A percentile compares a stretch with the other conserved stretches of the same genome.
phyloP scores from a whole-genome alignment of 495 filamentous ascomycete genomes.

The Xylaria telfairii region DNA sequence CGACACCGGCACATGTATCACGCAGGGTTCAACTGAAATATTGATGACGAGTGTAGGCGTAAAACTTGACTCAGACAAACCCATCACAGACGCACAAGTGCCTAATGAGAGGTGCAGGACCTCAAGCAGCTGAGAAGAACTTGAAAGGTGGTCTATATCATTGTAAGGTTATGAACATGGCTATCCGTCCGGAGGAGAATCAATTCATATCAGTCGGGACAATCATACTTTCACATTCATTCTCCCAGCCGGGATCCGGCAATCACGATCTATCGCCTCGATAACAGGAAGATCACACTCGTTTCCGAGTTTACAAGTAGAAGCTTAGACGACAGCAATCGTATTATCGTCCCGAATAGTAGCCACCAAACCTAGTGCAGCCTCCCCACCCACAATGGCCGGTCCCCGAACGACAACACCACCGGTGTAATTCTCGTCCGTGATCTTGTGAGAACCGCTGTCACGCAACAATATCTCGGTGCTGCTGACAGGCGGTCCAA shows the following conservation, averaged over 20 bases:
- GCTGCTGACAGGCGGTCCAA: conserved; percentile 80
- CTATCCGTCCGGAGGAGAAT: background rate
- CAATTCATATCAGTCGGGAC: conserved; percentile 1
- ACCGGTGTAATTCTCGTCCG: conserved; percentile 64
- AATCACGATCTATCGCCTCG: background rate
- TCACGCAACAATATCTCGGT: conserved; percentile 77
- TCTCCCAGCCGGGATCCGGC: background rate
- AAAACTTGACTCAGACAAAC: background rate
- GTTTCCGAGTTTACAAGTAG: background rate
- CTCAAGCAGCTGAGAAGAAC: background rate
- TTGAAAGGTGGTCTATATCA: conserved; percentile 12
- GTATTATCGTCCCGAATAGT: conserved; percentile 62
- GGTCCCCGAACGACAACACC: conserved; percentile 72
- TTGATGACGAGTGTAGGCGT: background rate
- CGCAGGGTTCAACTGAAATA: background rate
- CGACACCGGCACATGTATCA: background rate
- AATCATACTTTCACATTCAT: background rate
- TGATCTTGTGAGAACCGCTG: conserved; percentile 62
- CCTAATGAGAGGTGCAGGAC: background rate
- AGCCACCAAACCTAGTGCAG: conserved; percentile 62
- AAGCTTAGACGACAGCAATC: conserved; percentile 49
- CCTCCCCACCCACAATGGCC: conserved; percentile 68
- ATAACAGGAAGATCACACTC: background rate
- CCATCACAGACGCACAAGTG: background rate
- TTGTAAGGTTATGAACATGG: conserved; percentile 3